Base-by-base conservation (phyloP, 2,329 filamentous ascomycete species). In the Aspergillus floridensis region DNA sequence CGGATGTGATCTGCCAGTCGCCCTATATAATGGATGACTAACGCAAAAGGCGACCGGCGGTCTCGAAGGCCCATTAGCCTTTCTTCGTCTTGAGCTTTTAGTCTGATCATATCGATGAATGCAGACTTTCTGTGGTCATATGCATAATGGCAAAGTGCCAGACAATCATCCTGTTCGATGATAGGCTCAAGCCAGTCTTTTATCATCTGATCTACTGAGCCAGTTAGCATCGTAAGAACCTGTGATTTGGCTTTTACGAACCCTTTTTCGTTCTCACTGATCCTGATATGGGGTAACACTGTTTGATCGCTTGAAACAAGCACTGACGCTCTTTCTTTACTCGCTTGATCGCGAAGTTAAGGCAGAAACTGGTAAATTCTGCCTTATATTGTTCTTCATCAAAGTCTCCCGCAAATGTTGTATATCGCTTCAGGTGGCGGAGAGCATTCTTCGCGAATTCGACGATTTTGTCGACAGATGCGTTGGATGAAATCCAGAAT, bases 401-500 rank as follows among this genome's bases (percentile, higher is more conserved):
- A 10, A 41, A 7, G 29, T 24, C 49, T 29, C 49, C 31, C 38
- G 31, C 6, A 29, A 38, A 8, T 52, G 1, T 8, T 24, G 49
- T 22, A n/a, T 19, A 14, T 52, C 4, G 49, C 31, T 51, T n/a
- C 57, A 66, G 59, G 21, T 52, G 35, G 41, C 38, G 22, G 1
- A 81, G 66, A 4, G 70, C 47, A 1, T 48, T 49, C 0, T 32
- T 24, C 0, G 81, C 65, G 47, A 80, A 80, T 0, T 16, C 22
- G 0, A 62, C 49, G 7, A 72, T 70, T n/a, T 64, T 59, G 44
- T 41, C 38, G 12, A 29, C 47, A 21, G 65, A 63, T 10, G 63
- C 59, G 58, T 83, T 83, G 1, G 74, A 74, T 3, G 81, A 75
- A 7, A 82, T 53, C 76, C 80, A 82, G 44, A 81, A 80, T 2